phyloP scores from a whole-genome alignment of 2,329 filamentous ascomycete species.

The Teratosphaeriaceae sp. region DNA sequence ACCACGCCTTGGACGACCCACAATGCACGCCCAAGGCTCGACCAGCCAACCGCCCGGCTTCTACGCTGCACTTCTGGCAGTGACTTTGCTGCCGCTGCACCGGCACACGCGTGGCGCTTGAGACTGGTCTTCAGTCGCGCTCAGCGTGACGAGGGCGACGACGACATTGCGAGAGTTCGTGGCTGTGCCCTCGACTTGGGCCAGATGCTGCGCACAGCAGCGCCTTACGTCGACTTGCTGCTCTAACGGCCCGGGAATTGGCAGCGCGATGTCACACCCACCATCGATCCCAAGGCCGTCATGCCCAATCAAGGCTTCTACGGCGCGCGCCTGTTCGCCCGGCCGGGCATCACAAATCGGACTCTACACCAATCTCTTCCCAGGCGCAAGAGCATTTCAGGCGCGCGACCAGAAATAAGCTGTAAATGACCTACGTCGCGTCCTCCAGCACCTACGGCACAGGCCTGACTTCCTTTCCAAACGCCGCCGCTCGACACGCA shows the following conservation, averaged over 20 bases:
- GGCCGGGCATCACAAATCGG: slow-evolving; percentile 26
- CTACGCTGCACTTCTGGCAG: slow-evolving; percentile 4
- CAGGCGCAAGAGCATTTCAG: slow-evolving; percentile 34
- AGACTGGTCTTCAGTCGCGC: slow-evolving; percentile 17
- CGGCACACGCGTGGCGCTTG: neutral
- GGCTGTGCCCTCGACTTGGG: no score
- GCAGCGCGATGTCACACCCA: slow-evolving; percentile 15
- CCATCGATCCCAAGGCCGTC: slow-evolving; percentile 21
- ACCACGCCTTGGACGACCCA: neutral
- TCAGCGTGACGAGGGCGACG: no score
- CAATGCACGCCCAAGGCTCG: slow-evolving; percentile 7
- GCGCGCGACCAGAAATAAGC: slow-evolving; percentile 25
- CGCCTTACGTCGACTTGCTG: slow-evolving; percentile 26
- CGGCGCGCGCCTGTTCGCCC: slow-evolving; percentile 34
- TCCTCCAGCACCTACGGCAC: slow-evolving; percentile 35
- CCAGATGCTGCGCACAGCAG: slow-evolving; percentile 21
- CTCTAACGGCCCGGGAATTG: slow-evolving; percentile 28
- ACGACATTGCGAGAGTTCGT: no score
- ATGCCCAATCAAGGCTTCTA: slow-evolving; percentile 29
- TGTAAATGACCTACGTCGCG: slow-evolving; percentile 38
- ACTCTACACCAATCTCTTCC: slow-evolving; percentile 25
- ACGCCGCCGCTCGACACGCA: slow-evolving; percentile 30
- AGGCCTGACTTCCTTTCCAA: slow-evolving; percentile 32
- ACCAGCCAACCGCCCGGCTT: slow-evolving; percentile 8
- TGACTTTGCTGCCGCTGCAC: slow-evolving; percentile 15